Evolutionary conservation across 2,329 filamentous ascomycete genomes (phyloP), one percentile per base, ranked within the genome.

Genomic region (Penicillium sclerotiorum): DNA sequence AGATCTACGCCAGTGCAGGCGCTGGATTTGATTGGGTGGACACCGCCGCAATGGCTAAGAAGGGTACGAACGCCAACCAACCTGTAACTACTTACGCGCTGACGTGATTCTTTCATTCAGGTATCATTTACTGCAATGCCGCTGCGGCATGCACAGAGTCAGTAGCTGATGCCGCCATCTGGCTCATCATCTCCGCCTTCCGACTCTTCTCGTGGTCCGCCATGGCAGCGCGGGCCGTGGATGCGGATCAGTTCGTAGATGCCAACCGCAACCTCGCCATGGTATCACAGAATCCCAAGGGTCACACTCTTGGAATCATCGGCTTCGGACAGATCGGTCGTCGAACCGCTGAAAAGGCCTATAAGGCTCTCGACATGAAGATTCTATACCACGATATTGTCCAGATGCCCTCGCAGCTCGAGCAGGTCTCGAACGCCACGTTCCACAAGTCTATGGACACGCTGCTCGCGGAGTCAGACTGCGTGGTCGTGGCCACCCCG

Each of bases 81-180:
- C 9, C 7, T 20, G 13, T 5, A 48, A 67, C 40, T 20, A 18
- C 6, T 38, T 4, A 12, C 18, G 8, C 17, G 22, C 49, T 52
- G 17, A 50, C 27, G 8, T 22, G 18, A 42, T 7, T 13, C 6
- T 38, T 22, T 48, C 7, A 13, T 12, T 8, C 9, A 67, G 65
- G 64, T 9, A 59, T 67, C 3, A 36, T 57, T 13, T 90, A 90
- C 71, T 90, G 87, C 75, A 90, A 90, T 70, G 80, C 83, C 2
- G 86, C 86, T 1, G 78, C 83, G 1, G 86, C 87, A 0, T 86
- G 85, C 28, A 85, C 85, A 6, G 87, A 90, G 61, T 83, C 86
- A 4, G 87, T 90, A 1, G 86, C 87, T 43, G 88, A 90, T 67
- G 83, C 88, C 53, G 83, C 85, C 15, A 76, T 89, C 33, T 85